Conservation (phyloP, 345 rosid genomes). For the Syzygium oleosum region DNA sequence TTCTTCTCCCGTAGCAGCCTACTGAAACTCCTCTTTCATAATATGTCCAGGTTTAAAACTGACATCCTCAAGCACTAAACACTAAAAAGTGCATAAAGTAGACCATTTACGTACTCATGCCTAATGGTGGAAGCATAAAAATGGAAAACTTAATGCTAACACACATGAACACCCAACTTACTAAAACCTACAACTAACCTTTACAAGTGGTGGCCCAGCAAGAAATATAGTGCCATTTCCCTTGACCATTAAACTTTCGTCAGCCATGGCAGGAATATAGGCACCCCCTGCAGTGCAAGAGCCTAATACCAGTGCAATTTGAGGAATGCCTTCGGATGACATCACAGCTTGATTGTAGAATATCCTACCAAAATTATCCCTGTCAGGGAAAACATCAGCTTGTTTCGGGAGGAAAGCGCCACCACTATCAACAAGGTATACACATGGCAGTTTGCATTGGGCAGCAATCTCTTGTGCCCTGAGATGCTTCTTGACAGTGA, state of each 20-base stretch:
- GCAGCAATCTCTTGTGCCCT: constrained; percentile 97
- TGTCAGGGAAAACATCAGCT: constrained; percentile 95
- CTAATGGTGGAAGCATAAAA: neutral
- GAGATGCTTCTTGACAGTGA: constrained; percentile 92
- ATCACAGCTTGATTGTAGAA: constrained; percentile 87
- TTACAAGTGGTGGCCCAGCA: constrained; percentile 96
- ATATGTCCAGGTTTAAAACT: neutral
- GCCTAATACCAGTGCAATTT: constrained; percentile 86
- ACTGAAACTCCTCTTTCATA: constrained; percentile 27
- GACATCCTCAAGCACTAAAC: neutral
- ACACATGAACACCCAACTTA: neutral
- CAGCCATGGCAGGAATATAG: constrained; percentile 98
- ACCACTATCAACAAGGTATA: constrained; percentile 93
- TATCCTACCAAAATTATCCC: constrained; percentile 90
- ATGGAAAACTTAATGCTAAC: neutral
- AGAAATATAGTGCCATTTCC: constrained; percentile 94
- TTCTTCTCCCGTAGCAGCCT: constrained; percentile 99
- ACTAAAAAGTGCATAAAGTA: neutral
- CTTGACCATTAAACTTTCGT: constrained; percentile 97
- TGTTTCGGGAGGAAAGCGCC: constrained; percentile 98
- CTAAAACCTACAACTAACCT: constrained; percentile 36
- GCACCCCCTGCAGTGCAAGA: constrained; percentile 98
- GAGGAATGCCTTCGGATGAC: constrained; percentile 94
- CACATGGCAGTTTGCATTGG: constrained; percentile 72
- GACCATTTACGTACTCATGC: neutral